Conservation (phyloP, 192 early-diverging fungal species). For the Geosiphon pyriformis region DNA sequence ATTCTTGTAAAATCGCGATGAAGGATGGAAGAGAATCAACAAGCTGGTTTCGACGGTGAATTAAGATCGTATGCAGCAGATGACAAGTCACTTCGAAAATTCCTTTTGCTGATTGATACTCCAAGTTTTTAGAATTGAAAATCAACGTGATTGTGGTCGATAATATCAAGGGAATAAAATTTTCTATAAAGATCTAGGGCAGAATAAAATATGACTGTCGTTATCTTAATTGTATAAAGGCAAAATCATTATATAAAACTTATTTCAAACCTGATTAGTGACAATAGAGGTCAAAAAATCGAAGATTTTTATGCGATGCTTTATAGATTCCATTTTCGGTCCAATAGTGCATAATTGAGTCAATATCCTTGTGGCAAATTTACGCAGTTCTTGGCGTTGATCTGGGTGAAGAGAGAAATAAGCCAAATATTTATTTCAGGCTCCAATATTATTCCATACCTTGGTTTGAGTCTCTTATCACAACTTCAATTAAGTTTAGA, state of each 20-base stretch:
- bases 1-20: slow-evolving; percentile 42
- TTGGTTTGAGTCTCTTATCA: slow-evolving; percentile 3
- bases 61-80: slow-evolving; percentile 44
- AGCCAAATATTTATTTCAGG: not conserved
- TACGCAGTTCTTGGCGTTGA: not conserved
- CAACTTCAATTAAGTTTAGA: not conserved
- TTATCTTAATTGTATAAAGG: not conserved
- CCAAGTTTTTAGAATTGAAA: not conserved
- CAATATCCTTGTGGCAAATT: not conserved
- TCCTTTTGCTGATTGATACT: not conserved
- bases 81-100: slow-evolving; percentile 21
- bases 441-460: not conserved
- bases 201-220: not conserved
- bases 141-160: slow-evolving; percentile 10
- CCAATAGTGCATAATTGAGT: not conserved
- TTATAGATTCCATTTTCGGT: not conserved
- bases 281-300: not conserved
- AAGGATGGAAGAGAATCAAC: slow-evolving; percentile 47
- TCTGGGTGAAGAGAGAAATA: not conserved
- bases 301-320: not conserved
- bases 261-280: not conserved
- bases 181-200: not conserved
- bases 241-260: not conserved
- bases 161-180: slow-evolving; percentile 8
- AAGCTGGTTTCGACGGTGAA: slow-evolving; percentile 45